phyloP scores from a whole-genome alignment of 208 protist species.

The Sergeia podlipaevii region DNA sequence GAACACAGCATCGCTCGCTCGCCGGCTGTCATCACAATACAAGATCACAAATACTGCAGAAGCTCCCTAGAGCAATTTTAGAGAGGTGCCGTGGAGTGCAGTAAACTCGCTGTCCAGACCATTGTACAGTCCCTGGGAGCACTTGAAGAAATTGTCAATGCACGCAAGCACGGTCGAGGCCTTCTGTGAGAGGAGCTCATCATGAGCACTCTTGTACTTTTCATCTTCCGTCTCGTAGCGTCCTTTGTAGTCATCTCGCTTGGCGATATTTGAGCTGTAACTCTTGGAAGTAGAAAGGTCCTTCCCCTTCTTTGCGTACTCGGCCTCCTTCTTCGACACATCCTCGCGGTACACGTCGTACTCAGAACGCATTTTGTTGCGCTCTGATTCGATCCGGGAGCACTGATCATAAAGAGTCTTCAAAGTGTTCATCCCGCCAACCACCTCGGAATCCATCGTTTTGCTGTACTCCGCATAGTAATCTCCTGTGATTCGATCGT shows the following conservation, averaged over 20 bases:
- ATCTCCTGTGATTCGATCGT: slow-evolving; percentile 22
- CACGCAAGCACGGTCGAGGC: slow-evolving; percentile 10
- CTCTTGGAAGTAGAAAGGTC: slow-evolving; percentile 39
- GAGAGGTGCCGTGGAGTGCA: slow-evolving; percentile 5
- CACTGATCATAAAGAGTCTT: slow-evolving; percentile 44
- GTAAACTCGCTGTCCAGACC: slow-evolving; percentile 17
- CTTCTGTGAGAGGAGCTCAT: slow-evolving; percentile 22
- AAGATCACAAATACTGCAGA: no score
- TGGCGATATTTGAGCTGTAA: slow-evolving; percentile 32
- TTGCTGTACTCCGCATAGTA: slow-evolving; percentile 19
- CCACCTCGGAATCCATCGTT: slow-evolving; percentile 28
- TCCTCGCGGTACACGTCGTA: slow-evolving; percentile 54
- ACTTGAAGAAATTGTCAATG: slow-evolving; percentile 27
- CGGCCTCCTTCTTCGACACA: slow-evolving; percentile 38
- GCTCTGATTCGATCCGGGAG: slow-evolving; percentile 29
- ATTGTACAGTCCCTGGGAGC: slow-evolving; percentile 23
- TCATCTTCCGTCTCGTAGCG: slow-evolving; percentile 31
- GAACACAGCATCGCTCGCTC: no score
- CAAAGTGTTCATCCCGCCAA: slow-evolving; percentile 21
- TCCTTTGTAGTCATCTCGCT: slow-evolving; percentile 31
- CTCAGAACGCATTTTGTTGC: slow-evolving; percentile 41
- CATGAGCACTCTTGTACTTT: slow-evolving; percentile 44
- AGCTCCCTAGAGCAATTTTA: no score
- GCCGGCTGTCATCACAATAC: no score
- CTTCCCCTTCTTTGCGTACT: slow-evolving; percentile 53